A percentile compares a stretch with the other conserved stretches of the same genome.
phyloP scores from a whole-genome alignment of 345 rosid genomes.

The Arabis alpina region DNA sequence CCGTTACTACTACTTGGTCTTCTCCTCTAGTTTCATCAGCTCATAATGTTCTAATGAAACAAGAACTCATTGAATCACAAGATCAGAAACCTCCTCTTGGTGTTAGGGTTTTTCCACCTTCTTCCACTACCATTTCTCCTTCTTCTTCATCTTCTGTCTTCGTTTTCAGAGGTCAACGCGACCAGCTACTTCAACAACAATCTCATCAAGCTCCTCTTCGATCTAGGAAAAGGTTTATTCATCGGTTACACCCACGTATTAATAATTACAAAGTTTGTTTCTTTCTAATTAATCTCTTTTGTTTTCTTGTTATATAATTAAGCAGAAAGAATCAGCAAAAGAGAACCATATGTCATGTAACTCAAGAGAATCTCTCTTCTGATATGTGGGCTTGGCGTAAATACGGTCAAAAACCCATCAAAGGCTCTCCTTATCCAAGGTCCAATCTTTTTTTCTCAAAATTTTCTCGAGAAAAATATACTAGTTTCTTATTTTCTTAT shows the following conservation, averaged over 20 bases:
- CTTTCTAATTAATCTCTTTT: background rate
- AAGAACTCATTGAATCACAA: slow-evolving; percentile 38
- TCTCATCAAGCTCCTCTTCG: slow-evolving; percentile 47
- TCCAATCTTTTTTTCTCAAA: slow-evolving; percentile 12
- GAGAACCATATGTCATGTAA: slow-evolving; percentile 67
- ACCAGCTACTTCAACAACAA: slow-evolving; percentile 43
- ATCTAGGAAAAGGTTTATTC: slow-evolving; percentile 58
- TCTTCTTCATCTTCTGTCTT: slow-evolving; percentile 34
- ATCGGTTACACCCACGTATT: background rate
- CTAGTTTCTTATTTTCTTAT: no score
- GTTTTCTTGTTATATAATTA: background rate
- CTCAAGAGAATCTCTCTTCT: slow-evolving; percentile 70
- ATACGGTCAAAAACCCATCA: slow-evolving; percentile 96
- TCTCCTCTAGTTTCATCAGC: slow-evolving; percentile 20
- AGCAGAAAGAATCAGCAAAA: slow-evolving; percentile 73
- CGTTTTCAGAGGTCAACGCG: slow-evolving; percentile 44
- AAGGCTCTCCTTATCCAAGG: slow-evolving; percentile 95
- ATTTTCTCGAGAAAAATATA: background rate
- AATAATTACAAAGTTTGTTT: background rate
- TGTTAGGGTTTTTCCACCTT: slow-evolving; percentile 31
- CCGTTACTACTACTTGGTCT: slow-evolving; percentile 37
- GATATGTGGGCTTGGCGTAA: slow-evolving; percentile 99
- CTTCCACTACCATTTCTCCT: slow-evolving; percentile 28
- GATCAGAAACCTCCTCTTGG: slow-evolving; percentile 36
- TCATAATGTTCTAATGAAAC: slow-evolving; percentile 32